Base-by-base conservation (phyloP, 2,329 filamentous ascomycete genomes). In the Daldinia sp. region DNA sequence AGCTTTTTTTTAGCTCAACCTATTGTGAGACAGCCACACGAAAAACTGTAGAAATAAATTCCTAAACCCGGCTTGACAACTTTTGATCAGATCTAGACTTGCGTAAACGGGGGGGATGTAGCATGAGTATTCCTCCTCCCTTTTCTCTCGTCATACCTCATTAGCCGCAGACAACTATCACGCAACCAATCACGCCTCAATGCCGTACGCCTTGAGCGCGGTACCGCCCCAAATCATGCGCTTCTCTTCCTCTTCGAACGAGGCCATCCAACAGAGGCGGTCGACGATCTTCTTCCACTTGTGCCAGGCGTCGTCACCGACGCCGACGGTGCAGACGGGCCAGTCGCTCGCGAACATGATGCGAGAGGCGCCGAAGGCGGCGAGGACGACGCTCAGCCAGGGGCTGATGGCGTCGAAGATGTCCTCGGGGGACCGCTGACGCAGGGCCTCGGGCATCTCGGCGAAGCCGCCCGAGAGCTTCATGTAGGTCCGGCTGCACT, bases 331-430 rank as follows among this genome's bases (percentile, higher is more conserved):
- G 81, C 93, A 97, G 0, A 98, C 91, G 1, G 95, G 94, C 95
- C 95, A 98, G 79, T 98, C 94, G 71, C 92, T 94, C 26, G 91
- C 94, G 79, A 96, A 98, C 90, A 98, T 94, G 77, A 96, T 86
- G 70, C 93, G 86, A 23, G 83, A 78, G 0, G 91, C 82, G 1
- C 92, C 90, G 76, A 97, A 98, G 1, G 87, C 86, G 30, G 89
- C 86, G 59, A 97, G 87, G 0, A 94, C 82, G 59, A 91, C 87
- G 67, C 89, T 87, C 1, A 93, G 86, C 90, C 93, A 97, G 26
- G 90, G 90, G 65, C 86, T 84, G 20, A 92, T 84, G 44, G 85
- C 85, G 68, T 86, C 82, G 71, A 93, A 89, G 63, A 93, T 86
- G 39, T 87, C 84, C 63, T 86, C 82, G 37, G 85, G 77, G 9